Conservation (phyloP, 768 basidiomycete species). For the Gyrodon lividus region DNA sequence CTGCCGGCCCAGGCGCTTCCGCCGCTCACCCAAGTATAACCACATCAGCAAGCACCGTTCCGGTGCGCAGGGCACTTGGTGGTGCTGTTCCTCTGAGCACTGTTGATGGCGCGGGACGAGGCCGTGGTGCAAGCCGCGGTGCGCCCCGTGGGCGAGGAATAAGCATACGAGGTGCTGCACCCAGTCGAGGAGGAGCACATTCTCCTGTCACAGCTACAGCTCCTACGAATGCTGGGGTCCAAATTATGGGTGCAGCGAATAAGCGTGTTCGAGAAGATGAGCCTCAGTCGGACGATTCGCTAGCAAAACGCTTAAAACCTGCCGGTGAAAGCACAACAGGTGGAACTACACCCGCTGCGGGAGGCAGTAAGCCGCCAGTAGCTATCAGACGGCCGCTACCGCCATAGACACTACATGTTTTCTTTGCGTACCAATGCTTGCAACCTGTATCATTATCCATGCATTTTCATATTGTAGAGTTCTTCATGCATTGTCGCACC, state of each 20-base stretch:
- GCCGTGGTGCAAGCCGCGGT: slow-evolving; percentile 33
- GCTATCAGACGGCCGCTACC: slow-evolving; percentile 33
- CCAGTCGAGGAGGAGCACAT: slow-evolving; percentile 17
- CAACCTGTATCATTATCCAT: slow-evolving; percentile 25
- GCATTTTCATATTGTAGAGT: not conserved
- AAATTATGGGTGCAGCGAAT: slow-evolving; percentile 62
- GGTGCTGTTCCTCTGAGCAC: slow-evolving; percentile 28
- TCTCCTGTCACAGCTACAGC: slow-evolving; percentile 25
- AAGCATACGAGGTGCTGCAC: slow-evolving; percentile 32
- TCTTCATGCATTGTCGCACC: not conserved
- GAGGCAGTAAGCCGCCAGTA: slow-evolving; percentile 34
- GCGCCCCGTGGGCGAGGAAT: slow-evolving; percentile 31
- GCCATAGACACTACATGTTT: slow-evolving; percentile 3
- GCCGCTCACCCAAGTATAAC: slow-evolving; percentile 21
- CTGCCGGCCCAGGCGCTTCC: slow-evolving; percentile 21
- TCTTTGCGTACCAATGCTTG: not conserved
- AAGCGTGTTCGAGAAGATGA: slow-evolving; percentile 67
- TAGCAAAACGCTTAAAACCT: slow-evolving; percentile 67
- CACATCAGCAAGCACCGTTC: slow-evolving; percentile 26
- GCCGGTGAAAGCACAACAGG: slow-evolving; percentile 26
- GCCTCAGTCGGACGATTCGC: slow-evolving; percentile 48
- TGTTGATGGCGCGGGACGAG: slow-evolving; percentile 25
- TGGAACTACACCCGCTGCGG: slow-evolving; percentile 1
- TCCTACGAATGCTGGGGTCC: slow-evolving; percentile 42
- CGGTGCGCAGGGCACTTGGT: slow-evolving; percentile 32